phyloP scores from a whole-genome alignment of 1,139 yeast species.

The Yamadazyma mexicana region DNA sequence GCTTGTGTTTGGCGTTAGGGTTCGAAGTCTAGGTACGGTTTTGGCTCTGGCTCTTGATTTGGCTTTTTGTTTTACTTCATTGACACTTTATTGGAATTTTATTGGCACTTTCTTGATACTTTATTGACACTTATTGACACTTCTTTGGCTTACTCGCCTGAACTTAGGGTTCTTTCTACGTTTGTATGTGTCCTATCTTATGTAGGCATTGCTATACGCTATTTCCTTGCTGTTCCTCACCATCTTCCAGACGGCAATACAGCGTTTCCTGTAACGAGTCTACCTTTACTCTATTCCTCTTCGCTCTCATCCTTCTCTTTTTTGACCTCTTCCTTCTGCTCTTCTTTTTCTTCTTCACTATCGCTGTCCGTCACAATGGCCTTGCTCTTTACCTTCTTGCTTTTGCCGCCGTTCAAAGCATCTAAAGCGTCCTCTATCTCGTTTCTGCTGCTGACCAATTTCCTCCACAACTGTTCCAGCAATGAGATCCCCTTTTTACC shows the following conservation, averaged over 20 bases:
- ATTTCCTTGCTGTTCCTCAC: constrained; percentile 4
- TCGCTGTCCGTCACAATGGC: constrained; percentile 3
- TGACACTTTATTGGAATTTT: too few relatives aligned
- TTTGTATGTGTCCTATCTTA: too few relatives aligned
- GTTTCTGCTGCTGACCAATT: constrained; percentile 51
- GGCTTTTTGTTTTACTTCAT: too few relatives aligned
- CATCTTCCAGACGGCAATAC: too few relatives aligned
- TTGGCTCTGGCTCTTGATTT: too few relatives aligned
- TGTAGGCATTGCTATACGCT: too few relatives aligned
- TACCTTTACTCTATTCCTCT: constrained; percentile 5
- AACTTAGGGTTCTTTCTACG: too few relatives aligned
- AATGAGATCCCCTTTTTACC: constrained; percentile 85
- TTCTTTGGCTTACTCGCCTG: too few relatives aligned
- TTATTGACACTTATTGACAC: too few relatives aligned
- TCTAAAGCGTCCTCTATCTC: constrained; percentile 62
- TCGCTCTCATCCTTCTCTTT: constrained; percentile 1
- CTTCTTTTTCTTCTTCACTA: constrained; percentile 3
- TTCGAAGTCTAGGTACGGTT: neutral
- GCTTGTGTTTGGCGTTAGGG: too few relatives aligned
- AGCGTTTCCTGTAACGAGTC: too few relatives aligned
- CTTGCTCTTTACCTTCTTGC: constrained; percentile 8
- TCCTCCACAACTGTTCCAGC: constrained; percentile 68
- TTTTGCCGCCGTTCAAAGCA: constrained; percentile 35
- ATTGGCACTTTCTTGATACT: too few relatives aligned
- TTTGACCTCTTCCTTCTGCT: neutral